Conservation (phyloP, 805 yeast genomes). For the Cyberlindnera mycetangii region DNA sequence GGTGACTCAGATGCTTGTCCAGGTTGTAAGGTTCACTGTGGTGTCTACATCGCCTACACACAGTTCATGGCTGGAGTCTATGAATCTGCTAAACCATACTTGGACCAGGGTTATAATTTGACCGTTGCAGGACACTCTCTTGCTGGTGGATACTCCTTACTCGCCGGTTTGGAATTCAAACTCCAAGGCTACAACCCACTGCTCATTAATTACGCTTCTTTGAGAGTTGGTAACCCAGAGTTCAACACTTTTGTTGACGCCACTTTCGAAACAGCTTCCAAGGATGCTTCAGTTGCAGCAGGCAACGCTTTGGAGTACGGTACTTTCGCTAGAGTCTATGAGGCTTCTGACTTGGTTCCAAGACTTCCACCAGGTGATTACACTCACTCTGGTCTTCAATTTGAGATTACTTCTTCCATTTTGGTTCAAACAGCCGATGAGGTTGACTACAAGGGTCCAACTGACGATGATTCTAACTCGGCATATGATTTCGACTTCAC, state of each 20-base stretch:
- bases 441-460: constrained; percentile 19
- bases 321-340: constrained; percentile 50
- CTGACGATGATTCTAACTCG: constrained; percentile 14
- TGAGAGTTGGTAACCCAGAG: constrained; percentile 56
- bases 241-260: constrained; percentile 52
- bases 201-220: constrained; percentile 60
- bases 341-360: constrained; percentile 56
- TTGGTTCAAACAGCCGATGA: constrained; percentile 32
- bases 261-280: constrained; percentile 39
- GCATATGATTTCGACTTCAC: constrained; percentile 7
- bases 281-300: constrained; percentile 26
- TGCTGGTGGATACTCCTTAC: constrained; percentile 66
- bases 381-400: constrained; percentile 28
- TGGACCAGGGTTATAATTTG: constrained; percentile 44
- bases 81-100: constrained; percentile 31
- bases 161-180: constrained; percentile 61
- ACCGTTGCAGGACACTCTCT: constrained; percentile 67
- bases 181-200: constrained; percentile 54
- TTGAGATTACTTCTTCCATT: constrained; percentile 32
- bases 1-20: constrained; percentile 35
- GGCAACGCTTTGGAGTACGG: constrained; percentile 32
- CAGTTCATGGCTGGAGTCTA: constrained; percentile 44
- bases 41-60: constrained; percentile 42
- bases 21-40: constrained; percentile 60
- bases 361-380: constrained; percentile 48